phyloP scores from a whole-genome alignment of 768 basidiomycete genomes.

The Pulveroboletus sp. region DNA sequence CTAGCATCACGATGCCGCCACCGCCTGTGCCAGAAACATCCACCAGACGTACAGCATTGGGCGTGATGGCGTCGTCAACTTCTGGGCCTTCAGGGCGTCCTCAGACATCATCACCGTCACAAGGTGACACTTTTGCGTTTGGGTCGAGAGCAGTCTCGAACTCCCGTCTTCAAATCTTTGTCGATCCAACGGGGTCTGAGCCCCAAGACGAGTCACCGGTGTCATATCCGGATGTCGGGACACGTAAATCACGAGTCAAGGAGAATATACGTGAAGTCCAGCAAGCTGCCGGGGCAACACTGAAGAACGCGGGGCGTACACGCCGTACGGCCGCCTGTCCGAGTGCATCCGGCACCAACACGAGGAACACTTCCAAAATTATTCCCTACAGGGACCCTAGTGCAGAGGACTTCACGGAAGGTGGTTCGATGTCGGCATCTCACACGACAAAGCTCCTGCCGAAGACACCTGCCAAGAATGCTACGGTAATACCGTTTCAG shows the following conservation, averaged over 20 bases:
- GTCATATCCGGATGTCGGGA: slow-evolving; percentile 68
- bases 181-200: slow-evolving; percentile 59
- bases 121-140: slow-evolving; percentile 29
- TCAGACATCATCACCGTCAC: slow-evolving; percentile 14
- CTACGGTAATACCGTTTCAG: slow-evolving; percentile 36
- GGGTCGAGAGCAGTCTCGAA: slow-evolving; percentile 43
- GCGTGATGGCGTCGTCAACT: slow-evolving; percentile 37
- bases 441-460: slow-evolving; percentile 28
- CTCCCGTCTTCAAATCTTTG: slow-evolving; percentile 60
- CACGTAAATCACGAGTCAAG: slow-evolving; percentile 72
- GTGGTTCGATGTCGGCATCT: slow-evolving; percentile 29
- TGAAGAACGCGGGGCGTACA: slow-evolving; percentile 57
- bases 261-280: slow-evolving; percentile 71
- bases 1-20: slow-evolving; percentile 35
- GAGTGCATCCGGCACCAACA: slow-evolving; percentile 2
- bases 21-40: slow-evolving; percentile 35
- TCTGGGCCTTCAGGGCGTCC: slow-evolving; percentile 23
- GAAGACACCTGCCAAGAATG: slow-evolving; percentile 33
- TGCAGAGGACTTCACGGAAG: slow-evolving; percentile 35
- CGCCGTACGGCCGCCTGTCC: slow-evolving; percentile 46
- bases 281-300: slow-evolving; percentile 61
- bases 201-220: slow-evolving; percentile 40
- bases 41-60: slow-evolving; percentile 41
- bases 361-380: slow-evolving; percentile 48
- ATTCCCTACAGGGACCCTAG: slow-evolving; percentile 60